Evolutionary conservation across 1,139 yeast species (phyloP), one percentile per base, ranked within the genome.

Genomic region (Hansenula sp.): DNA sequence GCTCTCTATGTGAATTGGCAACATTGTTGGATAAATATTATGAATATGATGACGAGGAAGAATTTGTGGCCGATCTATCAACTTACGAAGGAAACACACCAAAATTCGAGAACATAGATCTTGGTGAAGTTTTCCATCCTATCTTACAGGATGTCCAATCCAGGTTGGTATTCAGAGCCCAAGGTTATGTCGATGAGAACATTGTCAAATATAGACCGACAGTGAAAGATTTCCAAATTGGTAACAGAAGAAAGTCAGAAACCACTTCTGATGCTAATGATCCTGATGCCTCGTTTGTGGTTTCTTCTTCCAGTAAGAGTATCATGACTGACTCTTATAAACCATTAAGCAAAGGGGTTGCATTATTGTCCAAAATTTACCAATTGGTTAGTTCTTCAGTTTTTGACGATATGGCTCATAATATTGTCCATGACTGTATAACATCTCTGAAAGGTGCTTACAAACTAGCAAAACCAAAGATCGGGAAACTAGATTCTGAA

Each of bases 371-470:
- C 21, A 86, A 81, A 57, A 84, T 91, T 19, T 87, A 89, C 59
- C 95, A 88, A 57, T 70, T 90, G 53, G 77, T 91, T 24, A 82
- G 84, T 51, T 79, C 85, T 1, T 70, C 77, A 10, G 87, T 90
- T 1, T 91, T 91, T 66, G 96, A 90, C 58, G 96, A 89, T 58
- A 66, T 91, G 50, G 96, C 97, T 0, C 96, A 90, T 60, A 80
- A 85, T 44, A 81, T 89, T 46, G 88, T 91, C 6, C 96, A 88
- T 58, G 78, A 85, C 40, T 84, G 95, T 54, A 75, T 91, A 33
- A 61, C 67, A 42, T 85, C 80, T 28, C 72, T 74, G 61, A 76
- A 68, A 61, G 70, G 58, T 55, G 87, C 86, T 8, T 77, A 75
- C 52, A 67, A 61, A 1, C 48, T 66, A 49, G 65, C 74, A 48